Evolutionary conservation across 495 filamentous ascomycete species (phyloP), one percentile per base, ranked within the genome.

Genomic region (Penicillium chermesinum): DNA sequence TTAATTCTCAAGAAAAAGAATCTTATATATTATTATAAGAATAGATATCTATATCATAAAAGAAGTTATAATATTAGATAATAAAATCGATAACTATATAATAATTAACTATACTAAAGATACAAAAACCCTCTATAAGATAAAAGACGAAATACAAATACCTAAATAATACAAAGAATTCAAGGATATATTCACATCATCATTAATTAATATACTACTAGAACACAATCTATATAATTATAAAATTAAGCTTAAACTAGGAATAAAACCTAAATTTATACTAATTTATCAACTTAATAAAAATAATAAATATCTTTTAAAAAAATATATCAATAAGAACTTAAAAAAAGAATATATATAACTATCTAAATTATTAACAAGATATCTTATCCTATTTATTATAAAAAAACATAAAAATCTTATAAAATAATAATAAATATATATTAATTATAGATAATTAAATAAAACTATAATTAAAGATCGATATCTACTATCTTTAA

Each of bases 381-480:
- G 37, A 52, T 50, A 55, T 16, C 41, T 40, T 41, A 41, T 50
- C 15, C 9, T 55, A 17, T 64, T 65, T 48, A 34, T 65, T 40
- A 47, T 21, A 20, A 67, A 67, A 39, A 63, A 63, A 32, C 47
- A 55, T 53, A 44, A 38, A 34, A 52, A 21, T 19, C 20, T 61
- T 5, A 30, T 30, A 30, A 30, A 30, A 30, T 5, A 30, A 30
- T 5, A 5, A 46, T 18, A 35, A 45, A 37, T 63, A 41, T 61
- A 49, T 38, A 46, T 64, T 14, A 39, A 66, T 25, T 66, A 62
- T 35, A 14, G 38, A 53, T 25, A 44, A 46, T 37, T 64, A 25
- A 67, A 67, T 38, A 21, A 37, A n/a, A 53, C 55, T 18, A 67
- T 48, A 13, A 50, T 55, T 18, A 62, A 64, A 18, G 48, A 67